These are phyloP conservation scores for Drosera spatulata DNA, from an alignment of 179 eudicot species.

Conservation along the genomic window DNA sequence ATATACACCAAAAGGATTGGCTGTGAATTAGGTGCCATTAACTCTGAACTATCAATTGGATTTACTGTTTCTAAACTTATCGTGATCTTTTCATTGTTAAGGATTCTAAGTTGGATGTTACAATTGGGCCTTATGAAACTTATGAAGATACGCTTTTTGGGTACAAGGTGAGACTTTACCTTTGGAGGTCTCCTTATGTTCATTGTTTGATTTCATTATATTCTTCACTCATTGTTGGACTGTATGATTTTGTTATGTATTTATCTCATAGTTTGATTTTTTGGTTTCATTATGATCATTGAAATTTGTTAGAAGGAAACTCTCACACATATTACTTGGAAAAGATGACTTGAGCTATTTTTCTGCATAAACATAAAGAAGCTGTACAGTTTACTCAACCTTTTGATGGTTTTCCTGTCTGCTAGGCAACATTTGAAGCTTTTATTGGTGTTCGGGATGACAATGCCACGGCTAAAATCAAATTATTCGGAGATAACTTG, in stretches of 20 bases:
- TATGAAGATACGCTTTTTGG: slow-evolving; percentile 93
- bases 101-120: slow-evolving; percentile 96
- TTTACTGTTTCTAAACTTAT: neutral
- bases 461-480: slow-evolving; percentile 69
- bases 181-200: neutral
- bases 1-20: too few species aligned
- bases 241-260: too few species aligned
- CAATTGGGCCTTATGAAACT: slow-evolving; percentile 99
- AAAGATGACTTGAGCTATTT: neutral
- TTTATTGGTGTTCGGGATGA: slow-evolving; percentile 90
- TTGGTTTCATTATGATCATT: too few species aligned
- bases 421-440: slow-evolving; percentile 91
- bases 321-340: neutral
- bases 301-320: too few species aligned
- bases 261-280: too few species aligned
- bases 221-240: too few species aligned
- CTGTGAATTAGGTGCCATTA: too few species aligned
- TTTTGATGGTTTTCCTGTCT: slow-evolving; percentile 3
- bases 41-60: neutral
- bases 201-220: neutral
- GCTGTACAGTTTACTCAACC: neutral
- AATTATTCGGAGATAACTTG: slow-evolving; percentile 74
- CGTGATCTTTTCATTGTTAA: slow-evolving; percentile 7
- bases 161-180: slow-evolving; percentile 54
- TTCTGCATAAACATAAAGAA: neutral